Base-by-base conservation (phyloP, 768 basidiomycete genomes). In the Collybiopsis confluens region DNA sequence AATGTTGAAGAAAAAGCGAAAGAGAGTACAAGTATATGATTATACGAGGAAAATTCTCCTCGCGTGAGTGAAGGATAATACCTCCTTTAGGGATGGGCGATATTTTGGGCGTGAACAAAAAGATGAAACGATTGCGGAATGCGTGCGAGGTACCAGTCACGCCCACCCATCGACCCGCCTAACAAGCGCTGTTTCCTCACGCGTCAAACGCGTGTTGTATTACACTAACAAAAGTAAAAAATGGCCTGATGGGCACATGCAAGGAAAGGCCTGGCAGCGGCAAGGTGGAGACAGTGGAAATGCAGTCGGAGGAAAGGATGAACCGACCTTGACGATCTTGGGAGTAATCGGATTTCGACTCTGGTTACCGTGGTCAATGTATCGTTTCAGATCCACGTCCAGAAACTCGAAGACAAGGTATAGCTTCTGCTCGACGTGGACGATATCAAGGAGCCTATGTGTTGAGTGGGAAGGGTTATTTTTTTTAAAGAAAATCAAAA, bases 391-490 rank as follows among this genome's bases (percentile, higher is more conserved):
- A 71, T 99, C 97, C 54, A 95, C 86, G 65, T 99, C 95, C 53
- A 99, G 79, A 70, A 94, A 98, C 71, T 99, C 97, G 65, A 94
- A 97, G 30, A 99, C 97, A 56, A 99, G 85, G 72, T 95, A 99
- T 28, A 99, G 81, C 69, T 97, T 97, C 70, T 94, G 88, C 69
- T 99, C 97, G 11, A 89, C 88, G 65, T 98, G 96, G 3, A 98
- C 92, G 61, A 98, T 97, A 70, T 99, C 95, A 49, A 97, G 76
- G 57, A 98, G 76, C 68, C 97, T 98, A 20, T n/a, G 62, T 52
- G 42, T 18, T 21, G 42, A 6, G 13, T 45, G 10, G 13, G 16
- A 28, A 50, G 23, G 48, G n/a, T n/a, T n/a, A n/a, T n/a, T n/a
- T n/a, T n/a, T n/a, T n/a, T n/a, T n/a, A n/a, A n/a, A n/a, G n/a